A percentile compares a stretch with the other conserved stretches of the same genome.
Evolutionary conservation across 805 yeast species (phyloP).

Genomic region (Barnettozyma salicaria): DNA sequence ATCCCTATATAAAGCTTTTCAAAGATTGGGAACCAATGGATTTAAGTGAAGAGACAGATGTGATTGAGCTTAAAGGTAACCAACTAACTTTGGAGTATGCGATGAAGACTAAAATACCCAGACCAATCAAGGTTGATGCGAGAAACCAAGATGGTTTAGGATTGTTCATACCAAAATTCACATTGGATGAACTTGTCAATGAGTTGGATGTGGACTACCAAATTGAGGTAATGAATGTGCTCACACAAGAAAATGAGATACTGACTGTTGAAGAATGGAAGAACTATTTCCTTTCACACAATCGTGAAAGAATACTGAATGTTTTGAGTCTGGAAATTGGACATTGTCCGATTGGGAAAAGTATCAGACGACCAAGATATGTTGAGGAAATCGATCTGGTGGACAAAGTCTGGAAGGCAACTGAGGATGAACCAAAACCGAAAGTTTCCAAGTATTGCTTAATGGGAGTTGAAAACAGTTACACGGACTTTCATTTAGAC

Average conservation of each 20-base stretch:
- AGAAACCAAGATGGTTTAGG: slow-evolving; percentile 33
- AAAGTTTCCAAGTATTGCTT: slow-evolving; percentile 71
- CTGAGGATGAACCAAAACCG: slow-evolving; percentile 33
- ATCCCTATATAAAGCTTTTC: slow-evolving; percentile 43
- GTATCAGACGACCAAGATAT: slow-evolving; percentile 55
- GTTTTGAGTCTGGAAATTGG: slow-evolving; percentile 81
- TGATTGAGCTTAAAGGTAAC: slow-evolving; percentile 27
- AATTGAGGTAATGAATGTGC: slow-evolving; percentile 85
- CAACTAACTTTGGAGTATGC: slow-evolving; percentile 34
- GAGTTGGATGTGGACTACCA: slow-evolving; percentile 55
- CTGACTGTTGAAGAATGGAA: slow-evolving; percentile 76
- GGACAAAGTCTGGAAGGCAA: slow-evolving; percentile 58
- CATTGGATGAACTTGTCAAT: slow-evolving; percentile 50
- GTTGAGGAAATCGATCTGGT: slow-evolving; percentile 67
- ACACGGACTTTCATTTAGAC: slow-evolving; percentile 87
- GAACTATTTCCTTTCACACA: slow-evolving; percentile 51
- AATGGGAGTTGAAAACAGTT: slow-evolving; percentile 77
- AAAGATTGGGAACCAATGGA: slow-evolving; percentile 17
- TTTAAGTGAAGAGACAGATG: slow-evolving; percentile 1
- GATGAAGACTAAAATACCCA: slow-evolving; percentile 27
- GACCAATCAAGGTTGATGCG: slow-evolving; percentile 42
- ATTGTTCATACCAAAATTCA: slow-evolving; percentile 52
- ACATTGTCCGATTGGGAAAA: slow-evolving; percentile 38
- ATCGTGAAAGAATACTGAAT: slow-evolving; percentile 63
- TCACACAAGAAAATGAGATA: slow-evolving; percentile 56